These are phyloP conservation scores for Calonectria ilicicola DNA, from an alignment of 2,329 filamentous ascomycete species.

Conservation along the genomic window DNA sequence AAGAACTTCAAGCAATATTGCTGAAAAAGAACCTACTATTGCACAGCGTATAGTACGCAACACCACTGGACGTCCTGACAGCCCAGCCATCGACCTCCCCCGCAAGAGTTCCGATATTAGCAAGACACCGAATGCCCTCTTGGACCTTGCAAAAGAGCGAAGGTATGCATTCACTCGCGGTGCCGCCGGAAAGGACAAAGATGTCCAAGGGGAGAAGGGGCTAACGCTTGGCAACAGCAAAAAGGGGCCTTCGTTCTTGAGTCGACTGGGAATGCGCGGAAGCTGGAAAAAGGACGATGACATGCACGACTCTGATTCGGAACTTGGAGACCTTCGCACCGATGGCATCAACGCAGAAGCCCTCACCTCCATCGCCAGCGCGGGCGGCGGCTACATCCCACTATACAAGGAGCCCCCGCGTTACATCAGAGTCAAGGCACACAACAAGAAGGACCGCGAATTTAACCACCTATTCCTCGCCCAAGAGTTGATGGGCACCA, in stretches of 20 bases:
- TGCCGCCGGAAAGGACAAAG: background rate
- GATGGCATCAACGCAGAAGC: slow-evolving; percentile 87
- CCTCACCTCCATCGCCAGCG: slow-evolving; percentile 81
- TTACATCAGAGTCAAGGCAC: slow-evolving; percentile 87
- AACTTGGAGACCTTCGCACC: slow-evolving; percentile 74
- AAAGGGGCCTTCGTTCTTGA: slow-evolving; percentile 91
- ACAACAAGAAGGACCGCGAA: slow-evolving; percentile 83
- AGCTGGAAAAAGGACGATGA: slow-evolving; percentile 79
- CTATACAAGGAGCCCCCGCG: slow-evolving; percentile 88
- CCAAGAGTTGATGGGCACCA: slow-evolving; percentile 82
- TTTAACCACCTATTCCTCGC: slow-evolving; percentile 93
- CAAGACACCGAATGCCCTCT: slow-evolving; percentile 52
- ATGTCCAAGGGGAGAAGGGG: background rate
- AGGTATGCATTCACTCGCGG: slow-evolving; percentile 64
- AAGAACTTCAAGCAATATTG: slow-evolving; percentile 49
- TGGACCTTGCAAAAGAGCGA: slow-evolving; percentile 69
- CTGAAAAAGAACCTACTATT: slow-evolving; percentile 55
- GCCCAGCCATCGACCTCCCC: slow-evolving; percentile 55
- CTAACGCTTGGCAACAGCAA: slow-evolving; percentile 55
- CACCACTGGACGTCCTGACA: slow-evolving; percentile 63
- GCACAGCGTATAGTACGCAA: slow-evolving; percentile 64
- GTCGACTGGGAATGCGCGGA: slow-evolving; percentile 78
- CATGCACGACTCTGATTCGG: slow-evolving; percentile 74
- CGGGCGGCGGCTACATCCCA: slow-evolving; percentile 80
- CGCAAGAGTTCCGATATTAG: slow-evolving; percentile 56